Percentiles rank a stretch among this genome's conserved stretches.
Conservation (phyloP, 2,329 filamentous ascomycete genomes). For the Verticillium tricorpus region DNA sequence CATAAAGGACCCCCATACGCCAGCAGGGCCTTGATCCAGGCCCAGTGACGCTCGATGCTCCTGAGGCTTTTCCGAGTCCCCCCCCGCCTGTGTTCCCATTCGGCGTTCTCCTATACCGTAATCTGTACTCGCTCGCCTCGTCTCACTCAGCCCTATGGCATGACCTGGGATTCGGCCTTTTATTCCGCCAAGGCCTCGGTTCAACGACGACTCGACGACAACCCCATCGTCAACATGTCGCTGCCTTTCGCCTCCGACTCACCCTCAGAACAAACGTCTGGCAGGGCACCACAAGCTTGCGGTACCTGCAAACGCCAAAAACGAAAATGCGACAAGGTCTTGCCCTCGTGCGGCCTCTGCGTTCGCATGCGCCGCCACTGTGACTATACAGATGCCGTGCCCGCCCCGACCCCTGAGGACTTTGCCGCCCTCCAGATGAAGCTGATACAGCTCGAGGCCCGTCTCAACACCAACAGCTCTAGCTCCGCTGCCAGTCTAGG, state of each 20-base stretch:
- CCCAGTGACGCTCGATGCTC: not conserved
- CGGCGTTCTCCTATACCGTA: not conserved
- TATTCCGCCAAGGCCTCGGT: not conserved
- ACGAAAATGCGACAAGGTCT: slow-evolving; percentile 45
- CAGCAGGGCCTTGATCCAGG: not conserved
- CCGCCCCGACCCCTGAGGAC: slow-evolving; percentile 32
- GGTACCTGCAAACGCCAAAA: slow-evolving; percentile 30
- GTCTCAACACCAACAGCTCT: slow-evolving; percentile 17
- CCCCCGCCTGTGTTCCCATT: not conserved
- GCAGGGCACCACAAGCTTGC: slow-evolving; percentile 5
- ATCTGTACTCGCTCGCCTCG: not conserved
- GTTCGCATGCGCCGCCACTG: slow-evolving; percentile 33
- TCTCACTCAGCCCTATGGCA: not conserved
- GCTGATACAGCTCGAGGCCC: slow-evolving; percentile 31
- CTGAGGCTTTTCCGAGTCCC: not conserved
- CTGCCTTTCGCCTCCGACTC: not conserved
- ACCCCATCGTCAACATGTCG: not conserved
- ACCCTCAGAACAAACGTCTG: not conserved
- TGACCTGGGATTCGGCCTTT: not conserved
- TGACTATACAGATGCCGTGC: slow-evolving; percentile 32
- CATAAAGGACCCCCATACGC: not conserved
- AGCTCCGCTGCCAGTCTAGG: not conserved
- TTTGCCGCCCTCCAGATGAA: slow-evolving; percentile 30
- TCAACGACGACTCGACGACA: not conserved
- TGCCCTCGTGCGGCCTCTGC: slow-evolving; percentile 45